These are phyloP conservation scores for Zalerion maritima DNA, from an alignment of 495 filamentous ascomycete species.

Conservation along the genomic window DNA sequence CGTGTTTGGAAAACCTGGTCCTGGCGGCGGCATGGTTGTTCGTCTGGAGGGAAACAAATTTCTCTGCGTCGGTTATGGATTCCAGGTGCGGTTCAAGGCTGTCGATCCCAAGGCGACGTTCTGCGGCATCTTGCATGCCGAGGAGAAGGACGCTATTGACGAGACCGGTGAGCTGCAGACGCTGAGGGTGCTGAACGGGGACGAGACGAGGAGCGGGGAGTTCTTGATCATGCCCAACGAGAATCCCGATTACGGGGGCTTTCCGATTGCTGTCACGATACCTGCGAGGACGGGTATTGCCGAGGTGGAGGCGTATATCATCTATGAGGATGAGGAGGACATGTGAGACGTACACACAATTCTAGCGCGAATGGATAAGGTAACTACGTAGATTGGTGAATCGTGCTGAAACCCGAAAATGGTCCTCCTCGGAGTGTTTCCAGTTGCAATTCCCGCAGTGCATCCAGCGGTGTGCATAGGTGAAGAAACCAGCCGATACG, in stretches of 20 bases:
- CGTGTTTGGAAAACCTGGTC: constrained; percentile 30
- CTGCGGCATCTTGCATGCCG: constrained; percentile 28
- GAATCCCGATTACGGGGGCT: constrained; percentile 35
- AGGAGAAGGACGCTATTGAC: constrained; percentile 24
- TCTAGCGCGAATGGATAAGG: no score
- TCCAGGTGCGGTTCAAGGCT: constrained; percentile 23
- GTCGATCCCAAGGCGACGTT: constrained; percentile 17
- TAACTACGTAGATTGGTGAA: no score
- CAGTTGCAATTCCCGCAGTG: no score
- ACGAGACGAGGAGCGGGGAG: constrained; percentile 33
- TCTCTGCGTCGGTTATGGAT: constrained; percentile 33
- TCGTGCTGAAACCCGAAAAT: no score
- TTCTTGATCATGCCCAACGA: constrained; percentile 35
- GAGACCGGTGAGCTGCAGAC: constrained; percentile 23
- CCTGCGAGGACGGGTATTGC: constrained; percentile 34
- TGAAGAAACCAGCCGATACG: no score
- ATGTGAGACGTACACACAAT: no score
- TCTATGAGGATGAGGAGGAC: constrained; percentile 15
- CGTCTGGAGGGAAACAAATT: constrained; percentile 22
- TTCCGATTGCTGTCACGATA: constrained; percentile 33
- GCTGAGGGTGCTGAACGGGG: constrained; percentile 28
- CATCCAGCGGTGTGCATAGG: no score
- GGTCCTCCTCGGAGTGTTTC: no score
- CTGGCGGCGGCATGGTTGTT: constrained; percentile 32
- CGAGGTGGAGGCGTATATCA: constrained; percentile 27